These are phyloP conservation scores for Puccinia novopanici DNA, from an alignment of 1,284 basidiomycete genomes.

Conservation along the genomic window DNA sequence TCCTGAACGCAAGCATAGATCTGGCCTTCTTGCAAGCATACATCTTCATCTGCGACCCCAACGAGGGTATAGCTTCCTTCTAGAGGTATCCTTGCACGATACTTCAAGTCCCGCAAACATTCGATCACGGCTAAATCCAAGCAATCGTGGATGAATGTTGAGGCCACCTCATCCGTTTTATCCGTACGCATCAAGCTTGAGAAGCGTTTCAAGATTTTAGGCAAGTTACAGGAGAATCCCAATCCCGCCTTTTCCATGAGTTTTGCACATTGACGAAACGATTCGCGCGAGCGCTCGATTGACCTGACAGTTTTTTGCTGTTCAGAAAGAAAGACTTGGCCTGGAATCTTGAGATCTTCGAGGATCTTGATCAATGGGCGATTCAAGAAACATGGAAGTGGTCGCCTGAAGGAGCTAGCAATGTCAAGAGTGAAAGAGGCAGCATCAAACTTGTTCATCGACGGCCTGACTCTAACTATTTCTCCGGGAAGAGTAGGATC, in stretches of 20 bases:
- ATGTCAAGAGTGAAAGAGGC: slow-evolving; percentile 70
- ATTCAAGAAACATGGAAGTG: slow-evolving; percentile 62
- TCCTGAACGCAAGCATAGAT: slow-evolving; percentile 71
- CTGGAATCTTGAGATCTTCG: slow-evolving; percentile 67
- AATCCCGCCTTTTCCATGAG: slow-evolving; percentile 65
- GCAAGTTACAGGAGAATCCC: slow-evolving; percentile 64
- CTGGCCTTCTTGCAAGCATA: slow-evolving; percentile 66
- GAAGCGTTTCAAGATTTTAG: slow-evolving; percentile 65
- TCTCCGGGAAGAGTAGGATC: slow-evolving; percentile 64
- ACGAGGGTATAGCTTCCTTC: slow-evolving; percentile 69
- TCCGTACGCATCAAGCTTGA: slow-evolving; percentile 64
- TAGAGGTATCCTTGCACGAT: slow-evolving; percentile 69
- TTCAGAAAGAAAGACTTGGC: slow-evolving; percentile 65
- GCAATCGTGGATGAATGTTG: slow-evolving; percentile 63
- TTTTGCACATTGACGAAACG: slow-evolving; percentile 62
- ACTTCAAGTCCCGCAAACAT: slow-evolving; percentile 70
- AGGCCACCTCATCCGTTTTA: slow-evolving; percentile 55
- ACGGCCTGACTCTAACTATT: slow-evolving; percentile 69
- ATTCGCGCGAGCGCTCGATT: slow-evolving; percentile 66
- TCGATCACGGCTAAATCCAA: slow-evolving; percentile 67
- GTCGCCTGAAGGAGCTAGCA: slow-evolving; percentile 66
- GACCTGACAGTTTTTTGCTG: slow-evolving; percentile 65
- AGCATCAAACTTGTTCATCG: slow-evolving; percentile 74
- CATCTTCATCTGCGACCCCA: slow-evolving; percentile 74
- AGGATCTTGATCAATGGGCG: slow-evolving; percentile 69